A percentile compares a stretch with the other conserved stretches of the same genome.
Conservation (phyloP, 176 grass and related monocot genomes). For the Oryza glaberrima region DNA sequence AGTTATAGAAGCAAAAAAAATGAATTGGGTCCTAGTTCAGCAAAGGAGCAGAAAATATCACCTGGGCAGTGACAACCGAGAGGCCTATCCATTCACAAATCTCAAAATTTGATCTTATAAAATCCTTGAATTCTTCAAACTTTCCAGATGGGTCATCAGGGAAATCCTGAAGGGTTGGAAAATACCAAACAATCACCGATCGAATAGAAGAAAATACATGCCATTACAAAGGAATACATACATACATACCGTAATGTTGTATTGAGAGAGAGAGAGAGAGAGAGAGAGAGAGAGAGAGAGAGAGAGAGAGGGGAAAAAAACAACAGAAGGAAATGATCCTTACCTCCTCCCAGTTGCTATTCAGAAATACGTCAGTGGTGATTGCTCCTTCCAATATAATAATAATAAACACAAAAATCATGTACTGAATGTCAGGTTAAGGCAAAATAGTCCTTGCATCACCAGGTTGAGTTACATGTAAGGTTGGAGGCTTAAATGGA, state of each 20-base stretch:
- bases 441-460: slow-evolving; percentile 41
- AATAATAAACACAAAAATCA: slow-evolving; percentile 61
- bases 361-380: slow-evolving; percentile 80
- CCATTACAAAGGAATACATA: neutral
- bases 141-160: slow-evolving; percentile 80
- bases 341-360: slow-evolving; percentile 93
- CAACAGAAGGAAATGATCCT: neutral
- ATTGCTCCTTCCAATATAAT: slow-evolving; percentile 76
- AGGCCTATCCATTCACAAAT: slow-evolving; percentile 95
- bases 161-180: slow-evolving; percentile 69
- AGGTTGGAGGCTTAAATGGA: slow-evolving; percentile 5
- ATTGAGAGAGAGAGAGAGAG: neutral
- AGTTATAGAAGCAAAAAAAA: neutral
- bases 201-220: neutral
- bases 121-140: slow-evolving; percentile 80
- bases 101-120: slow-evolving; percentile 75
- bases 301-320: neutral
- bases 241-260: neutral
- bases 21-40: neutral
- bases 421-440: slow-evolving; percentile 72
- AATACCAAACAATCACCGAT: slow-evolving; percentile 10
- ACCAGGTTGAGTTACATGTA: slow-evolving; percentile 15
- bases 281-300: neutral
- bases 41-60: slow-evolving; percentile 36
- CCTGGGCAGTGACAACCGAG: slow-evolving; percentile 73